Evolutionary conservation across 441 rosid genomes (phyloP).

Genomic region (Populus tomentosa): DNA sequence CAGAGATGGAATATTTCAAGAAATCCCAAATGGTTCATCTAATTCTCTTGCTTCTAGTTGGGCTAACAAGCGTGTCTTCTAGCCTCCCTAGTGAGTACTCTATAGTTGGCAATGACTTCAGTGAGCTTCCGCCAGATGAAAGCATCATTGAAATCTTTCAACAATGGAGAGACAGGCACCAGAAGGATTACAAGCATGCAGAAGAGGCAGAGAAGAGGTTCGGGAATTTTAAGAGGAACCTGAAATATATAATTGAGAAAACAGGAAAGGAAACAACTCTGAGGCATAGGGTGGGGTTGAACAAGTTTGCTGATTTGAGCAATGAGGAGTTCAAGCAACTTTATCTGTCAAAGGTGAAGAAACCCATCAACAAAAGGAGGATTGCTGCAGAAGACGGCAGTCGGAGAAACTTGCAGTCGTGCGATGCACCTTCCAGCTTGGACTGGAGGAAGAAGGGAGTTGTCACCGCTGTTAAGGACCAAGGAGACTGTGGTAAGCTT

Average conservation of each 20-base stretch:
- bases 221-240: slow-evolving; percentile 39
- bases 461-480: slow-evolving; percentile 59
- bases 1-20: slow-evolving; percentile 27
- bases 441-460: slow-evolving; percentile 64
- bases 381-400: not conserved
- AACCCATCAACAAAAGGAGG: slow-evolving; percentile 25
- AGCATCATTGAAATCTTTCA: slow-evolving; percentile 40
- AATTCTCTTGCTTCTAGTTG: slow-evolving; percentile 25
- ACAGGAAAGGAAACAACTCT: slow-evolving; percentile 15
- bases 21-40: slow-evolving; percentile 8
- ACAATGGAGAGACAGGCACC: slow-evolving; percentile 45
- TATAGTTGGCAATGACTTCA: slow-evolving; percentile 27
- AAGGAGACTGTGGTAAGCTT: slow-evolving; percentile 51
- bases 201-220: slow-evolving; percentile 46
- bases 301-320: slow-evolving; percentile 67
- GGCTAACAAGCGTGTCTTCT: slow-evolving; percentile 21
- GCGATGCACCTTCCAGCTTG: slow-evolving; percentile 48
- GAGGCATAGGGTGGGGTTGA: slow-evolving; percentile 45
- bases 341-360: slow-evolving; percentile 49
- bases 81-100: slow-evolving; percentile 41
- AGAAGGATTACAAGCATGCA: slow-evolving; percentile 37
- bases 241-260: slow-evolving; percentile 48
- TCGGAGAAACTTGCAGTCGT: slow-evolving; percentile 21
- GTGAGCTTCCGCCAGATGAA: slow-evolving; percentile 39
- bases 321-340: slow-evolving; percentile 52